phyloP scores from a whole-genome alignment of 148 eudicot genomes.

The Suaeda aralocaspica region DNA sequence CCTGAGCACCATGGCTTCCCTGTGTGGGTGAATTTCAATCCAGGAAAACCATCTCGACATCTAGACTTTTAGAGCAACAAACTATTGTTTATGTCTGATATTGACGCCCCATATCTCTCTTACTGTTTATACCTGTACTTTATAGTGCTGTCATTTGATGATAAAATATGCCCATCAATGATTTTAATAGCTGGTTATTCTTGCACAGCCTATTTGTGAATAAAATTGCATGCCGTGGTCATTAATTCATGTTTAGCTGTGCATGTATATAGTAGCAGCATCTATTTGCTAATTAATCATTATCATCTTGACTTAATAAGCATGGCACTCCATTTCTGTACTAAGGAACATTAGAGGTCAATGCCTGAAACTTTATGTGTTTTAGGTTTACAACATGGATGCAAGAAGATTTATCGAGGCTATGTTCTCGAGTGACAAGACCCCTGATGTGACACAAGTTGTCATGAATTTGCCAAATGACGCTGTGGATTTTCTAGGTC shows the following conservation, averaged over 20 bases:
- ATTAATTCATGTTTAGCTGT: neutral
- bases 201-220: neutral
- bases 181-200: neutral
- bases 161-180: neutral
- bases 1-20: slow-evolving; percentile 3
- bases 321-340: neutral
- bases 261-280: neutral
- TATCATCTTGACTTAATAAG: neutral
- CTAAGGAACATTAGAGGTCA: neutral
- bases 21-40: neutral
- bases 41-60: neutral
- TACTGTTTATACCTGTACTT: neutral
- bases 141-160: neutral
- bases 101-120: too few relatives aligned
- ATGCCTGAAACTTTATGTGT: slow-evolving; percentile 10
- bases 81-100: neutral
- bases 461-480: slow-evolving; percentile 94
- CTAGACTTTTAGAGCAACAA: neutral
- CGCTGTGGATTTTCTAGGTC: slow-evolving; percentile 85
- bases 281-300: neutral
- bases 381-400: slow-evolving; percentile 88
- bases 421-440: slow-evolving; percentile 48
- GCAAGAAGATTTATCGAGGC: slow-evolving; percentile 82
- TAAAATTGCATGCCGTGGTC: too few relatives aligned
- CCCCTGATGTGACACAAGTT: slow-evolving; percentile 67